Evolutionary conservation across 441 rosid species (phyloP).

Genomic region (Gossypium lobatum): DNA sequence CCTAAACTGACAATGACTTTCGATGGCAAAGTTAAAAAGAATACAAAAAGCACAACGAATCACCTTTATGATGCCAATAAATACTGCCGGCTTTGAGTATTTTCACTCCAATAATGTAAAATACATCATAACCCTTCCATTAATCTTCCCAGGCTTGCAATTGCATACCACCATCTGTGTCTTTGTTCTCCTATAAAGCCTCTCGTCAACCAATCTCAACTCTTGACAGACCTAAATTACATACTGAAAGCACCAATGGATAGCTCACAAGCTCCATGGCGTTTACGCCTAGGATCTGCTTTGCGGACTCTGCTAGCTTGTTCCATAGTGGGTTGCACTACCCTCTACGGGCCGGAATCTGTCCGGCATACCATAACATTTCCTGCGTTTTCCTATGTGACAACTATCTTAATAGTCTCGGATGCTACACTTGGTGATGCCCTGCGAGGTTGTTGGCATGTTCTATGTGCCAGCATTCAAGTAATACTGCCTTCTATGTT

Average conservation of each 20-base stretch:
- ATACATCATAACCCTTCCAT: background rate
- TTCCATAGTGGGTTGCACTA: slow-evolving; percentile 49
- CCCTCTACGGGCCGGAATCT: slow-evolving; percentile 50
- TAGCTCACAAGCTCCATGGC: slow-evolving; percentile 17
- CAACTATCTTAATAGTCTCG: slow-evolving; percentile 54
- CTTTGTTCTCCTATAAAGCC: background rate
- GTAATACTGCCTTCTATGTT: slow-evolving; percentile 32
- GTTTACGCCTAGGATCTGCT: slow-evolving; percentile 26
- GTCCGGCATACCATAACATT: slow-evolving; percentile 29
- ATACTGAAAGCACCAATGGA: slow-evolving; percentile 2
- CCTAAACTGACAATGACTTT: background rate
- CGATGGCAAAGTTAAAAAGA: background rate
- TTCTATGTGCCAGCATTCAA: slow-evolving; percentile 44
- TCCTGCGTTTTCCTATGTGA: slow-evolving; percentile 64
- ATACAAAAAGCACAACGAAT: background rate
- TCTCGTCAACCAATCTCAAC: background rate
- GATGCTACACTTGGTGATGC: slow-evolving; percentile 68
- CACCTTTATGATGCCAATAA: background rate
- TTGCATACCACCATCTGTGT: background rate
- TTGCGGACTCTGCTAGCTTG: slow-evolving; percentile 61
- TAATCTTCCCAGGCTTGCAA: background rate
- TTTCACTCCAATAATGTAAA: background rate
- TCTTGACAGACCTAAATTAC: background rate
- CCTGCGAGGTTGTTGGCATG: slow-evolving; percentile 47
- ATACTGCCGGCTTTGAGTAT: background rate